Evolutionary conservation across 1,284 basidiomycete genomes (phyloP).

Genomic region (Wolfiporia cocos): DNA sequence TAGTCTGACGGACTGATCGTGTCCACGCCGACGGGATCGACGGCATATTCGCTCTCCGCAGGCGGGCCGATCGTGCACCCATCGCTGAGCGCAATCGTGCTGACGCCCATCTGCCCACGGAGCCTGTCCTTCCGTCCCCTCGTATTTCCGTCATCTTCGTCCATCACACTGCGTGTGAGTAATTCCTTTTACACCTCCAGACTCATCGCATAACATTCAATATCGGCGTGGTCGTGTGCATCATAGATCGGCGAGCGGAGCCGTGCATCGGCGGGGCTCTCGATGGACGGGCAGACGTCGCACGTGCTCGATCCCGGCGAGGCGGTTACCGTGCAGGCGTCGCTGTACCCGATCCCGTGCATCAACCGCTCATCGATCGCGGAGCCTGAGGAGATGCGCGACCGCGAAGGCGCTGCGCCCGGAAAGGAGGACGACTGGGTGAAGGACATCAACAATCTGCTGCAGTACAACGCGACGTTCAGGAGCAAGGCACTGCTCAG

Average conservation of each 20-base stretch:
- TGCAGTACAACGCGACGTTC: conserved; percentile 91
- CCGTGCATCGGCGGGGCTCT: conserved; percentile 83
- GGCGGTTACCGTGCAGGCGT: conserved; percentile 81
- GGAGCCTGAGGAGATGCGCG: conserved; percentile 29
- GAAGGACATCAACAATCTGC: conserved; percentile 88
- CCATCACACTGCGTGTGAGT: conserved; percentile 76
- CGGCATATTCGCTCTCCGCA: conserved; percentile 93
- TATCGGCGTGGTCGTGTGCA: background rate
- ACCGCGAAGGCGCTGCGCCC: conserved; percentile 34
- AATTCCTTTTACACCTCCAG: background rate
- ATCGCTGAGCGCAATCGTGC: conserved; percentile 80
- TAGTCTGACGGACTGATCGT: conserved; percentile 94
- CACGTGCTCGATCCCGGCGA: conserved; percentile 80
- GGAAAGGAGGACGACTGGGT: conserved; percentile 95
- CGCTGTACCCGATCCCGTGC: conserved; percentile 89
- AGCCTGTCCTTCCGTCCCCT: conserved; percentile 91
- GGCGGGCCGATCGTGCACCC: conserved; percentile 97
- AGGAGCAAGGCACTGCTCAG: conserved; percentile 77
- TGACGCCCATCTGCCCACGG: conserved; percentile 94
- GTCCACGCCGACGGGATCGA: conserved; percentile 95
- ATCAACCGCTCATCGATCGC: conserved; percentile 79
- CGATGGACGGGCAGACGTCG: conserved; percentile 88
- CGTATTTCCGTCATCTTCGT: conserved; percentile 82
- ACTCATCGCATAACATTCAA: background rate
- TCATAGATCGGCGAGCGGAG: conserved; percentile 80